Conservation (phyloP, 2,329 filamentous ascomycete genomes). For the Phaeosphaeriaceae sp. region DNA sequence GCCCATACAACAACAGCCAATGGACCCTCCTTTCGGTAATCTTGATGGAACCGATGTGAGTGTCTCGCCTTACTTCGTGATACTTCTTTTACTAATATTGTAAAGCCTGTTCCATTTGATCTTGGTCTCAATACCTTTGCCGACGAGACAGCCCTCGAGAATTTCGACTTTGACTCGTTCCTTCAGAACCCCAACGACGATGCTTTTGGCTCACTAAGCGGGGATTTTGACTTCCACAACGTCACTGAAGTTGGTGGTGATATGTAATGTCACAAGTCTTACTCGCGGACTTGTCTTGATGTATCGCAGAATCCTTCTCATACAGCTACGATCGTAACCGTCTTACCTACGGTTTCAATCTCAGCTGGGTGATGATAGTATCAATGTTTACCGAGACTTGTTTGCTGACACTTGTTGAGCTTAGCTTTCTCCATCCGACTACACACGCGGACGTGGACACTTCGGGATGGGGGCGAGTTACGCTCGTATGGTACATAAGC, state of each 20-base stretch:
- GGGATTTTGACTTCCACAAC: constrained; percentile 45
- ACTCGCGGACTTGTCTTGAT: constrained; percentile 1
- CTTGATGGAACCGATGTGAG: constrained; percentile 45
- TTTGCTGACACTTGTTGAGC: constrained; percentile 1
- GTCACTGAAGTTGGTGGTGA: constrained; percentile 31
- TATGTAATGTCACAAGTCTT: constrained; percentile 3
- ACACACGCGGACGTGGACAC: not conserved
- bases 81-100: constrained; percentile 34
- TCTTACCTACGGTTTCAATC: not conserved
- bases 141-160: constrained; percentile 64
- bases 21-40: constrained; percentile 51
- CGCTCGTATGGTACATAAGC: not conserved
- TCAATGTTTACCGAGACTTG: not conserved
- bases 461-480: not conserved
- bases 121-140: constrained; percentile 52
- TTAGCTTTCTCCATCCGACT: not conserved
- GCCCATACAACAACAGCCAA: constrained; percentile 20
- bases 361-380: not conserved
- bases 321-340: too few relatives aligned
- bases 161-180: constrained; percentile 73
- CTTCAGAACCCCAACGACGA: constrained; percentile 62
- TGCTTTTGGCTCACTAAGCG: constrained; percentile 42
- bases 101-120: constrained; percentile 41
- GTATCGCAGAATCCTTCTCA: not conserved
- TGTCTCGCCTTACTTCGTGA: not conserved